phyloP scores from a whole-genome alignment of 1,284 basidiomycete genomes.

The Amylostereum areolatum region DNA sequence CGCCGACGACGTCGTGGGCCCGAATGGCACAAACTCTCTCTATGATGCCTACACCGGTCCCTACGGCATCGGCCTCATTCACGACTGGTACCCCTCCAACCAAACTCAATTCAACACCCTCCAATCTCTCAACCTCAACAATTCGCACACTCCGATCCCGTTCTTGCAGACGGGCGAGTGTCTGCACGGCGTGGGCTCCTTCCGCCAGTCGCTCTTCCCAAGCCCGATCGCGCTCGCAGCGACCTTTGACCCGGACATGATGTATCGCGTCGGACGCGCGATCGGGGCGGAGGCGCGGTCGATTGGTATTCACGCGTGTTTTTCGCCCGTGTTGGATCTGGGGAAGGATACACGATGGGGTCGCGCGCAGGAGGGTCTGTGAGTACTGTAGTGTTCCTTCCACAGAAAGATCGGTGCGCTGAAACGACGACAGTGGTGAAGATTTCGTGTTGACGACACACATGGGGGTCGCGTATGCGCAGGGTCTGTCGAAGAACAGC shows the following conservation, averaged over 20 bases:
- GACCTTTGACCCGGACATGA: slow-evolving; percentile 19
- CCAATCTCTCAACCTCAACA: slow-evolving; percentile 18
- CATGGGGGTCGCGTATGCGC: slow-evolving; percentile 23
- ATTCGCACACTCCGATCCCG: slow-evolving; percentile 20
- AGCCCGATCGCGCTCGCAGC: slow-evolving; percentile 19
- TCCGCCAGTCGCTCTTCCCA: slow-evolving; percentile 24
- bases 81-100: slow-evolving; percentile 24
- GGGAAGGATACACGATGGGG: slow-evolving; percentile 26
- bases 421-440: not conserved
- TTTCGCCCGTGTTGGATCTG: slow-evolving; percentile 23
- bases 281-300: slow-evolving; percentile 22
- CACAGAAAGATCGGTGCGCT: not conserved
- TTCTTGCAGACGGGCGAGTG: slow-evolving; percentile 23
- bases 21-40: slow-evolving; percentile 19
- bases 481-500: slow-evolving; percentile 41
- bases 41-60: slow-evolving; percentile 13
- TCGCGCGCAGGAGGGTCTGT: slow-evolving; percentile 16
- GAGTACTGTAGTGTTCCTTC: not conserved
- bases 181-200: slow-evolving; percentile 24
- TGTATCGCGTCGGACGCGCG: slow-evolving; percentile 20
- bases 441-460: slow-evolving; percentile 10
- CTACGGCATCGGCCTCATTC: slow-evolving; percentile 19
- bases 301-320: slow-evolving; percentile 25
- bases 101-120: slow-evolving; percentile 20
- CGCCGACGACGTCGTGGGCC: slow-evolving; percentile 23